Evolutionary conservation across 345 rosid species (phyloP), one percentile per base, ranked within the genome.

Genomic region (Sisymbrium irio): DNA sequence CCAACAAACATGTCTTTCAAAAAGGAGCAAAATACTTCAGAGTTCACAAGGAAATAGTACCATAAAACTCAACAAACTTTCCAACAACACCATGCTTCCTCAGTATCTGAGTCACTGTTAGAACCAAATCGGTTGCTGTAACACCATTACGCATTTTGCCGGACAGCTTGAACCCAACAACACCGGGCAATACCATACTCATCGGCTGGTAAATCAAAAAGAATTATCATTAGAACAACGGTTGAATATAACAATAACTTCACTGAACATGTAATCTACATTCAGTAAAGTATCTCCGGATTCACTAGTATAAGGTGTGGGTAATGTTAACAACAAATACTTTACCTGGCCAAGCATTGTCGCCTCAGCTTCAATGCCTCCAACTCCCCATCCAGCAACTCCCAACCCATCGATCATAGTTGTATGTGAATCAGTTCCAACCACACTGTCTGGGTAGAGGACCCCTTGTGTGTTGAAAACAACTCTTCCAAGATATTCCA

Each of bases 181-280:
- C 98, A 79, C 98, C 98, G 47, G 98, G 97, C 78, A 93, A 80
- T 61, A 93, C 98, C 98, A 93, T 93, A 85, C 98, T 93, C 97
- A 93, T 93, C 39, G 98, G 98, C 98, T 93, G 85, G 41, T 44
- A 40, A 41, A 51, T 19, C 3, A 61, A 20, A 36, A 46, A 39
- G 14, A 49, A 1, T 39, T 2, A 57, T 58, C 47, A 32, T 32
- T 19, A 62, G 13, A 45, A 32, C 32, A 37, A 49, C 20, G 32
- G 35, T 9, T 58, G 3, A 7, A 15, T 30, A 61, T 7, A 45
- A 39, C 5, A 41, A 7, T 41, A 47, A 56, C 4, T 9, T 37
- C 46, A 67, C 49, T 39, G 41, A 13, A 35, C 2, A 28, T 25
- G 9, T 27, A 66, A 36, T 36, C n/a, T 14, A 50, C 20, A 39